Conservation (phyloP, 2,329 filamentous ascomycete species). For the Tolypocladium inflatum region DNA sequence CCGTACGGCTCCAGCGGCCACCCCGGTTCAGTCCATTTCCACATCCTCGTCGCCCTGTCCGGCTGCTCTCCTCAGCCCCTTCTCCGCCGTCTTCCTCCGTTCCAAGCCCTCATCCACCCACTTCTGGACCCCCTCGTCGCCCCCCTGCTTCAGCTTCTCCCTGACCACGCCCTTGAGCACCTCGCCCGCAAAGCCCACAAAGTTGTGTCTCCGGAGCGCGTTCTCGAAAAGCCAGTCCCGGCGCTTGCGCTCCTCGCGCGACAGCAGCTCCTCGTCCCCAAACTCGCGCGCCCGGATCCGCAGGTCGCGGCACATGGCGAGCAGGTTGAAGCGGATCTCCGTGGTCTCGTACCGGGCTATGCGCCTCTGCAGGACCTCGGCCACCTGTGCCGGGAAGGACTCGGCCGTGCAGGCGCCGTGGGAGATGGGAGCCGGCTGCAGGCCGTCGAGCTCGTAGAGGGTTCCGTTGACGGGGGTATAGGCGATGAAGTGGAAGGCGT, state of each 20-base stretch:
- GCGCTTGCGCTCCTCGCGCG: constrained; percentile 74
- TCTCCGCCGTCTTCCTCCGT: constrained; percentile 36
- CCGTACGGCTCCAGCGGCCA: not conserved
- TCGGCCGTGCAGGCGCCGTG: constrained; percentile 67
- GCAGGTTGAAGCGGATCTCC: constrained; percentile 92
- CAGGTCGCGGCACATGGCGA: constrained; percentile 84
- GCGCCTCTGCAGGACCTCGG: constrained; percentile 75
- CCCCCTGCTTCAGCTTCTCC: constrained; percentile 58
- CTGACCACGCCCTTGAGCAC: constrained; percentile 78
- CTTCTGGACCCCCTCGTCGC: constrained; percentile 54
- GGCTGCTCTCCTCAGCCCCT: constrained; percentile 18
- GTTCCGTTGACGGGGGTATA: constrained; percentile 74
- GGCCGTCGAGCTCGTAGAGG: constrained; percentile 89
- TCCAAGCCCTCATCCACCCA: constrained; percentile 64
- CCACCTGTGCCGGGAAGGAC: constrained; percentile 70
- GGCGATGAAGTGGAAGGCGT: constrained; percentile 96
- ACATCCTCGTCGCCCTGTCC: constrained; percentile 27
- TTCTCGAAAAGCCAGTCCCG: constrained; percentile 92
- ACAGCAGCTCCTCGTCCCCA: constrained; percentile 71
- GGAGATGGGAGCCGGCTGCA: constrained; percentile 85
- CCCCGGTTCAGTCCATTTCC: constrained; percentile 24
- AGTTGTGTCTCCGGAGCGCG: constrained; percentile 82
- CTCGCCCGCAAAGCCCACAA: constrained; percentile 90
- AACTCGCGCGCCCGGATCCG: constrained; percentile 68
- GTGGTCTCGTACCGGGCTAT: constrained; percentile 75